A percentile compares a stretch with the other conserved stretches of the same genome.
phyloP scores from a whole-genome alignment of 352 stramenopile genomes.

The Bremia lactucae region DNA sequence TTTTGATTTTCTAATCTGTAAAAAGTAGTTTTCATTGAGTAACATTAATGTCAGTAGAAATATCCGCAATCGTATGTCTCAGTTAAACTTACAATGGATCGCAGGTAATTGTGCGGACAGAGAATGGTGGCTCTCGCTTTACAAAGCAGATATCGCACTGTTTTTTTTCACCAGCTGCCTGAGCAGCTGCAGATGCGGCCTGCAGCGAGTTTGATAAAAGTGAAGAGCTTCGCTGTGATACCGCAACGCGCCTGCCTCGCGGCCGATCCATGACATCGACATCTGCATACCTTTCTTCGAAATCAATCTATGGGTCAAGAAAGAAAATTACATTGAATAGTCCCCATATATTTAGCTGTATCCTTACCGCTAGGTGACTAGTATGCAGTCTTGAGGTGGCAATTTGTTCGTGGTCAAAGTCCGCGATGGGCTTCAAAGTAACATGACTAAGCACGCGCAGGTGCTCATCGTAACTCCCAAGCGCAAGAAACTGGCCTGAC shows the following conservation, averaged over 20 bases:
- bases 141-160: slow-evolving; percentile 58
- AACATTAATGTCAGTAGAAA: not conserved
- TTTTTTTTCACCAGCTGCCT: slow-evolving; percentile 41
- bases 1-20: slow-evolving; percentile 58
- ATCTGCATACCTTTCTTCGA: slow-evolving; percentile 55
- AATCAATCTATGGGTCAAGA: slow-evolving; percentile 34
- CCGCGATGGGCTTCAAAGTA: slow-evolving; percentile 63
- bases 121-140: slow-evolving; percentile 55
- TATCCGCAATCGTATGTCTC: not conserved
- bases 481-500: slow-evolving; percentile 63
- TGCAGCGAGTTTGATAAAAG: slow-evolving; percentile 47
- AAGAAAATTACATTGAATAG: not conserved
- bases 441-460: slow-evolving; percentile 66
- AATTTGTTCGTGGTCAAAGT: slow-evolving; percentile 60
- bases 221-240: slow-evolving; percentile 24
- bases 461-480: slow-evolving; percentile 73
- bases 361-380: slow-evolving; percentile 36
- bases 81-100: slow-evolving; percentile 49
- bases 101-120: slow-evolving; percentile 45
- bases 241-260: slow-evolving; percentile 44
- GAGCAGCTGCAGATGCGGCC: slow-evolving; percentile 43
- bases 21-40: not conserved
- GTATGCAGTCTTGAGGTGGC: slow-evolving; percentile 30
- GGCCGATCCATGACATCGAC: slow-evolving; percentile 38
- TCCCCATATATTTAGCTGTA: not conserved